Evolutionary conservation across 768 basidiomycete genomes (phyloP), one percentile per base, ranked within the genome.

Genomic region (Paxillus ammoniavirescens): DNA sequence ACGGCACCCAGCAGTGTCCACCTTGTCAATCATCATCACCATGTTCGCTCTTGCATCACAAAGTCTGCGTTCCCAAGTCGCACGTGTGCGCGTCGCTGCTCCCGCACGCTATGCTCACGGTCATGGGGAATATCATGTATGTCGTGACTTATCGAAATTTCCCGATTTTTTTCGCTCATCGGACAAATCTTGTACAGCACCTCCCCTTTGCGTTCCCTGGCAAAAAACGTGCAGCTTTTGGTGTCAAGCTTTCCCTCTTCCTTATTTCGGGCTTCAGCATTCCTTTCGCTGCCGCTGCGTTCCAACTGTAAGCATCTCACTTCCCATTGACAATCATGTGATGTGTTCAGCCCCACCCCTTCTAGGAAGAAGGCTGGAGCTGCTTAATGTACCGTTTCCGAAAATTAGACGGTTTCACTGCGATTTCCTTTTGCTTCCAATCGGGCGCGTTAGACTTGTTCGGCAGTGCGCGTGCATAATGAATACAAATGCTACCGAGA

Each of bases 261-360:
- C 75, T 91, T 51, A 45, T 66, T 13, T 54, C 73, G 12, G 89
- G 87, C 12, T 87, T 89, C 68, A 68, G 78, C 52, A 80, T 90
- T 56, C 89, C 89, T 26, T 83, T 91, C 68, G 58, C 77, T 50
- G 87, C 87, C 5, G 73, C 81, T 5, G 68, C 64, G 37, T 82
- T 77, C 64, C 87, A 89, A 68, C 57, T 91, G 89, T 91, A 60
- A 59, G 89, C 74, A 15, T 47, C 37, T 38, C 28, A 1, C 14
- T 21, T 5, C 15, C 8, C 12, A 42, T 28, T 2, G 15, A 14
- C 2, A 33, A 23, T 30, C 31, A 17, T 14, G 13, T 37, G 14
- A 14, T 31, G 17, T 42, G 30, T 60, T 61, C 42, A 63, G 33
- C 17, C n/a, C 14, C 38, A n/a, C 30, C 17, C 38, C 7, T 13